Conservation (phyloP, 306 rosid species). For the Hippophae tibetana region DNA sequence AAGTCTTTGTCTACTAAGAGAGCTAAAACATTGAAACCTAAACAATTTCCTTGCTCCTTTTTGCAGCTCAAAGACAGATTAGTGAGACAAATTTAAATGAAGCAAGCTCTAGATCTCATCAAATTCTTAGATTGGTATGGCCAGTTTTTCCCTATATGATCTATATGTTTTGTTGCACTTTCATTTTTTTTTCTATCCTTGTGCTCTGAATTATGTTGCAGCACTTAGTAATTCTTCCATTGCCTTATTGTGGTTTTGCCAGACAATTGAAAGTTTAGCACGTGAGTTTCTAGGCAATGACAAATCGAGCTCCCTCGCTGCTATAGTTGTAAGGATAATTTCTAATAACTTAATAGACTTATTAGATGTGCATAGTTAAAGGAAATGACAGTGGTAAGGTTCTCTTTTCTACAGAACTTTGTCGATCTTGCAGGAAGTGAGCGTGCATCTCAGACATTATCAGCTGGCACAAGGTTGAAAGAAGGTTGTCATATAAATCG, state of each 20-base stretch:
- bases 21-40: constrained; percentile 11
- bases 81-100: constrained; percentile 94
- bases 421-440: constrained; percentile 98
- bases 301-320: constrained; percentile 82
- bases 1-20: constrained; percentile 11
- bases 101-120: constrained; percentile 99
- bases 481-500: constrained; percentile 99
- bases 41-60: constrained; percentile 14
- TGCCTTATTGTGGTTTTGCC: constrained; percentile 23
- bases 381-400: constrained; percentile 7
- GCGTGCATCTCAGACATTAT: constrained; percentile 87
- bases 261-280: constrained; percentile 94
- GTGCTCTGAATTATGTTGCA: not conserved
- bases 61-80: constrained; percentile 89
- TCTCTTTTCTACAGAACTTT: constrained; percentile 51
- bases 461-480: constrained; percentile 91
- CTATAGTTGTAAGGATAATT: constrained; percentile 69
- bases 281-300: constrained; percentile 82
- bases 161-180: too few species aligned
- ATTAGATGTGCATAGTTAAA: not conserved
- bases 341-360: not conserved
- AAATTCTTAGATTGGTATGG: constrained; percentile 86
- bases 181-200: not conserved
- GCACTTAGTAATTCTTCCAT: not conserved
- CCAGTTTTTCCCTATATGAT: not conserved